Conservation (phyloP, 164 flowering plant genomes). For the Aristolochia contorta region DNA sequence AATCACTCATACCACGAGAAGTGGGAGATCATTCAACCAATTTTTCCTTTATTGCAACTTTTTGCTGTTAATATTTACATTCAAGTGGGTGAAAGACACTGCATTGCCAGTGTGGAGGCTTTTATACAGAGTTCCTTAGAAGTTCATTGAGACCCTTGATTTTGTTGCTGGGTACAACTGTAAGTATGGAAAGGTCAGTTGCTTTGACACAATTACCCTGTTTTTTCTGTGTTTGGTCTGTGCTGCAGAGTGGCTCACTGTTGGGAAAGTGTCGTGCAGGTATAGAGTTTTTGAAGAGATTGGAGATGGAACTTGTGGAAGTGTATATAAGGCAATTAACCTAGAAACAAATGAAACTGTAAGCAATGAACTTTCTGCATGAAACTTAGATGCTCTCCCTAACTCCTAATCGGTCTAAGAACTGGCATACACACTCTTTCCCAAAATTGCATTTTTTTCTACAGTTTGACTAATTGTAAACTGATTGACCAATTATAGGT, state of each 20-base stretch:
- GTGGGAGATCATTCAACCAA: slow-evolving; percentile 20
- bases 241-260: slow-evolving; percentile 4
- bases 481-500: slow-evolving; percentile 31
- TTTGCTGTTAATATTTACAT: slow-evolving; percentile 20
- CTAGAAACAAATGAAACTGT: slow-evolving; percentile 63
- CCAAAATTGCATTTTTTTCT: not conserved
- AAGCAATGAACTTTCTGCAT: slow-evolving; percentile 14
- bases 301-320: slow-evolving; percentile 93
- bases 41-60: slow-evolving; percentile 26
- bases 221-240: not conserved
- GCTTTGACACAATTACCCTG: not conserved
- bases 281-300: slow-evolving; percentile 65
- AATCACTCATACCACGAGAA: slow-evolving; percentile 41
- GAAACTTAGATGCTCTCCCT: no score
- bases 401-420: no score
- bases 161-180: slow-evolving; percentile 13
- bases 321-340: slow-evolving; percentile 71
- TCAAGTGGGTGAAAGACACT: slow-evolving; percentile 34
- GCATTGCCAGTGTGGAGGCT: slow-evolving; percentile 34
- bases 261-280: slow-evolving; percentile 23
- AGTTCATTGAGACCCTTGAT: slow-evolving; percentile 33
- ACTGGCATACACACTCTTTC: no score
- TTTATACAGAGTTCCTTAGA: slow-evolving; percentile 28
- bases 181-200: slow-evolving; percentile 61
- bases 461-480: not conserved